phyloP scores from a whole-genome alignment of 257 asterid genomes.

The Primulina eburnea region DNA sequence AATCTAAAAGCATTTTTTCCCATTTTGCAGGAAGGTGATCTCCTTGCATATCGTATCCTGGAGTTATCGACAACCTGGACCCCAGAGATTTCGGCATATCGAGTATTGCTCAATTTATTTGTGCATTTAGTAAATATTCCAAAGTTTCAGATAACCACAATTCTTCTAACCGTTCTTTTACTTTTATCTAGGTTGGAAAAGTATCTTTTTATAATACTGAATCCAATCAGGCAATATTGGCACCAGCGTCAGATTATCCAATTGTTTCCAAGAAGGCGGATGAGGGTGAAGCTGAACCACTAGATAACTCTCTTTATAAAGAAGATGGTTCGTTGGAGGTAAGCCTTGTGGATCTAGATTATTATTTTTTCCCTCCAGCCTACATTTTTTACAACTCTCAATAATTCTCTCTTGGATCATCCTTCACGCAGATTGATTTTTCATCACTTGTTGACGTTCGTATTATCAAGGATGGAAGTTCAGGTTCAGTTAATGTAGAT shows the following conservation, averaged over 20 bases:
- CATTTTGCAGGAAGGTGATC: constrained; percentile 71
- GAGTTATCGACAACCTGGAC: constrained; percentile 94
- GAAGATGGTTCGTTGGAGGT: constrained; percentile 95
- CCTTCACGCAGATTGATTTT: constrained; percentile 61
- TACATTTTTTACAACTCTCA: background rate
- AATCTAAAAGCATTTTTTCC: background rate
- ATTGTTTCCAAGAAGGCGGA: constrained; percentile 37
- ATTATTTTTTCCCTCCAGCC: constrained; percentile 4
- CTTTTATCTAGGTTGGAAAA: constrained; percentile 66
- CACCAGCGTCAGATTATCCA: constrained; percentile 66
- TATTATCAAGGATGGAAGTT: constrained; percentile 37
- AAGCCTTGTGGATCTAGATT: constrained; percentile 16
- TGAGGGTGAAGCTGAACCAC: constrained; percentile 45
- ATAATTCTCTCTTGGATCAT: constrained; percentile 15
- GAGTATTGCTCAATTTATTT: constrained; percentile 46
- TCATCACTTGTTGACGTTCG: constrained; percentile 70
- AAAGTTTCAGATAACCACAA: background rate
- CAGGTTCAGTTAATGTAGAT: constrained; percentile 33
- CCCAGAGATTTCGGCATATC: constrained; percentile 71
- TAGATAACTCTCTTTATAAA: constrained; percentile 51
- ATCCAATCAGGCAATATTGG: constrained; percentile 46
- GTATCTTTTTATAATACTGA: constrained; percentile 49
- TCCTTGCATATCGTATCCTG: constrained; percentile 72
- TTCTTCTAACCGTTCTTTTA: constrained; percentile 7
- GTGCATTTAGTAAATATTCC: constrained; percentile 12